phyloP scores from a whole-genome alignment of 1,284 basidiomycete species.

The Ceratobasidium sp. region DNA sequence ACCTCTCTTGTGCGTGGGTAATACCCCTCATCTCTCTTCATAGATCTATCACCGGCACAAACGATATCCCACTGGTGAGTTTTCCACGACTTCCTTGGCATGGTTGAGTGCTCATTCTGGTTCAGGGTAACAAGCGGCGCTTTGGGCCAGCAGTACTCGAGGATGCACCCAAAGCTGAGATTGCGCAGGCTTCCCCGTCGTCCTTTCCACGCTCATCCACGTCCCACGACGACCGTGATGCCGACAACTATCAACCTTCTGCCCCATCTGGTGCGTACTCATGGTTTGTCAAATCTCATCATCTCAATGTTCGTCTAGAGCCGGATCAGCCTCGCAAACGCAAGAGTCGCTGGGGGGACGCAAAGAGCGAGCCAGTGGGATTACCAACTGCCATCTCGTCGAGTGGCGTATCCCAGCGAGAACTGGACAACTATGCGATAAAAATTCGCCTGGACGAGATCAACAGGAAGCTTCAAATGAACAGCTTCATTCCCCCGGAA shows the following conservation, averaged over 20 bases:
- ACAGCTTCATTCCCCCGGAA: constrained; percentile 96
- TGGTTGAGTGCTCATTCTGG: neutral
- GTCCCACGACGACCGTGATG: constrained; percentile 60
- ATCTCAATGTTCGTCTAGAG: constrained; percentile 61
- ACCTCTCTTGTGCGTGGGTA: neutral
- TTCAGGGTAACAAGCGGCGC: constrained; percentile 73
- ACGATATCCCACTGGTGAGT: constrained; percentile 51
- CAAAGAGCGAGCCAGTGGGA: constrained; percentile 85
- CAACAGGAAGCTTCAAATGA: constrained; percentile 89
- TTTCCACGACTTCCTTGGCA: neutral
- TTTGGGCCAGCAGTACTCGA: constrained; percentile 85
- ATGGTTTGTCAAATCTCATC: constrained; percentile 42
- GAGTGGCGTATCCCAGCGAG: constrained; percentile 86
- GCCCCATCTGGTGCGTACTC: constrained; percentile 44
- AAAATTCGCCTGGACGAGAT: constrained; percentile 97
- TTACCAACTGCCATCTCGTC: constrained; percentile 92
- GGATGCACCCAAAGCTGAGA: constrained; percentile 61
- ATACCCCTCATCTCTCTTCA: neutral
- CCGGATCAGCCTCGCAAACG: constrained; percentile 87
- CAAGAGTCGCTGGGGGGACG: constrained; percentile 94
- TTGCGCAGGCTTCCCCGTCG: constrained; percentile 83
- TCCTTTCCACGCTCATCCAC: constrained; percentile 68
- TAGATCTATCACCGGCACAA: constrained; percentile 51
- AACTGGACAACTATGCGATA: constrained; percentile 95
- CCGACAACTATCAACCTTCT: constrained; percentile 61